phyloP scores from a whole-genome alignment of 257 asterid genomes.

The Anisodus acutangulus region DNA sequence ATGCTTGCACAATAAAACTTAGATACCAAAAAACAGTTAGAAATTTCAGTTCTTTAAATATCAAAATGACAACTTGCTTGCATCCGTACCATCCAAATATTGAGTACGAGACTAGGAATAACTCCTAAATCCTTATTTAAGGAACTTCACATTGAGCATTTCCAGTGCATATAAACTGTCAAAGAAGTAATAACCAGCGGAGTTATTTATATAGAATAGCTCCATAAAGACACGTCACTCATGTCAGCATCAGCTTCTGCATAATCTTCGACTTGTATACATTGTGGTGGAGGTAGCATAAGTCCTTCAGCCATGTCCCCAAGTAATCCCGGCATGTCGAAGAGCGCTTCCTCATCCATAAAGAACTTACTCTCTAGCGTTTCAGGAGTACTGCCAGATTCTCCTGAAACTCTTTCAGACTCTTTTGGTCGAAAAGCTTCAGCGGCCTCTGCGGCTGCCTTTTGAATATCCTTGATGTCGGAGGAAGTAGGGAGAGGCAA shows the following conservation, averaged over 20 bases:
- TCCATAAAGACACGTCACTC: not conserved
- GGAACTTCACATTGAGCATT: too few species aligned
- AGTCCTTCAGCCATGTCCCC: too few species aligned
- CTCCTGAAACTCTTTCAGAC: not conserved
- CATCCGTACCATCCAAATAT: too few species aligned
- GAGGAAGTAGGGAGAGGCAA: constrained; percentile 55
- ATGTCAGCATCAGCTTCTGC: constrained; percentile 43
- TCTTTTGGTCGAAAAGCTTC: constrained; percentile 46
- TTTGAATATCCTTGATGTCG: constrained; percentile 58
- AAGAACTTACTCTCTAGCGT: not conserved
- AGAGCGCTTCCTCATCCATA: too few species aligned
- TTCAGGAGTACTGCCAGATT: not conserved
- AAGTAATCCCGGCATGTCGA: too few species aligned
- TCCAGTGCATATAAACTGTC: too few species aligned
- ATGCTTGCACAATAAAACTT: too few species aligned
- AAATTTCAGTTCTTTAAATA: too few species aligned
- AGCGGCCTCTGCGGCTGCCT: constrained; percentile 57
- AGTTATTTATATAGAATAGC: constrained; percentile 38
- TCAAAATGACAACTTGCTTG: too few species aligned
- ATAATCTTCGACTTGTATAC: constrained; percentile 27
- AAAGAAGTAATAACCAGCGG: not conserved
- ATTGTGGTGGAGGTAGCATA: not conserved
- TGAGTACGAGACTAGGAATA: too few species aligned
- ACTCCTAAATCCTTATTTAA: too few species aligned
- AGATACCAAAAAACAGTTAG: too few species aligned